Base-by-base conservation (phyloP, 2,329 filamentous ascomycete species). In the Phaeosphaeriaceae sp. region DNA sequence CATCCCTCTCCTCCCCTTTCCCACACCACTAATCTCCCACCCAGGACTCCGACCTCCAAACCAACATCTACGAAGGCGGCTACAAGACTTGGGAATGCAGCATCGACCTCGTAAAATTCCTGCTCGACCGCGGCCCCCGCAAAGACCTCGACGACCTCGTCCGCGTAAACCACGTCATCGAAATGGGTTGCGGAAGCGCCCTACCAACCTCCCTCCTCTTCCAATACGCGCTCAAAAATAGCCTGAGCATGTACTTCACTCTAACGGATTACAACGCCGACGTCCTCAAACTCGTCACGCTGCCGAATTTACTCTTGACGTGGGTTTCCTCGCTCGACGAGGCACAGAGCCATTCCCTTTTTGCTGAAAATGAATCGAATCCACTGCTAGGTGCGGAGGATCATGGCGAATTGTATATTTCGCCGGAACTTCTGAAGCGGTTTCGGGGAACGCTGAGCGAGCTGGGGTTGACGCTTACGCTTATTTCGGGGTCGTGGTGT, bases 51-150 rank as follows among this genome's bases (percentile, higher is more conserved):
- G 90, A 94, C 72, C 86, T 94, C 57, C 88, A 86, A 71, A 89
- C 88, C 46, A 89, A 89, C 42, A 83, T 93, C 51, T 94, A 94
- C 73, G 90, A 94, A 74, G 90, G 90, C 48, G 90, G 90, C 18
- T 92, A 93, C 77, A 94, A 94, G 77, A 92, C 88, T 64, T 94
- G 90, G 90, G 90, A 94, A 76, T 92, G 89, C 74, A 90, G 87
- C 51, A 79, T 92, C 43, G 90, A 94, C 68, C 78, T 94, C 15
- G 88, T 90, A 42, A 89, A 86, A 66, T 84, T 88, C 40, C 67
- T 80, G 1, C 68, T 81, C 1, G 78, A 80, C 44, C 73, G 77
- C 6, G 78, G 78, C 4, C 78, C 77, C 0, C 63, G 77, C 6
- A 79, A 77, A 55, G 76, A 79, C 55, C 70, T 80, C 42, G 79